A percentile compares a stretch with the other conserved stretches of the same genome.
Evolutionary conservation across 148 eudicot species (phyloP).

Genomic region (Salicornia ramosissima): DNA sequence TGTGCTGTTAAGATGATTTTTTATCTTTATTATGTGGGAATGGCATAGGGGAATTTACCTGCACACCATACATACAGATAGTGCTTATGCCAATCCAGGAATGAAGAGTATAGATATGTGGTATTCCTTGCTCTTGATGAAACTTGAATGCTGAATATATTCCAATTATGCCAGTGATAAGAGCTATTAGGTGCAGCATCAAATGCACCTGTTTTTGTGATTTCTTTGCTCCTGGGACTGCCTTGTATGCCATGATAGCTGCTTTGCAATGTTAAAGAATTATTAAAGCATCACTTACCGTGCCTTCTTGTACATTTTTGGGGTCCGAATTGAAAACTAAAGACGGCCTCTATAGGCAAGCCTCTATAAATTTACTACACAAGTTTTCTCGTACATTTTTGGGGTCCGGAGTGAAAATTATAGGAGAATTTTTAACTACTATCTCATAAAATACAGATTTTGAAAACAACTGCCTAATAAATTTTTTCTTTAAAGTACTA

Average conservation of each 20-base stretch:
- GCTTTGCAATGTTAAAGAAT: background rate
- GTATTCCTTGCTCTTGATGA: slow-evolving; percentile 30
- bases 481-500: too few species aligned
- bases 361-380: too few species aligned
- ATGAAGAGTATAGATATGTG: slow-evolving; percentile 45
- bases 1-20: background rate
- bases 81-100: slow-evolving; percentile 57
- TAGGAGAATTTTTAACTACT: too few species aligned
- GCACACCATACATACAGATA: slow-evolving; percentile 41
- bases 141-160: slow-evolving; percentile 51
- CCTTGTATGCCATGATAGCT: slow-evolving; percentile 56
- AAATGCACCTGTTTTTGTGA: slow-evolving; percentile 39
- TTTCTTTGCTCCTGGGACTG: slow-evolving; percentile 32
- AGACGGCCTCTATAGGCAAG: too few species aligned
- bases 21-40: background rate
- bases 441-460: too few species aligned
- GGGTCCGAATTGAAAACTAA: too few species aligned
- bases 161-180: slow-evolving; percentile 36
- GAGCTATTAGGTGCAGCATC: slow-evolving; percentile 40
- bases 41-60: slow-evolving; percentile 26
- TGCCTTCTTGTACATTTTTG: too few species aligned
- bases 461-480: too few species aligned
- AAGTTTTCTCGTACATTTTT: too few species aligned
- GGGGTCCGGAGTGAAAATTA: too few species aligned
- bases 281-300: too few species aligned